Percentiles rank a stretch among this genome's conserved stretches.
phyloP scores from a whole-genome alignment of 1,284 basidiomycete species.

The Ceratobasidium sp. region DNA sequence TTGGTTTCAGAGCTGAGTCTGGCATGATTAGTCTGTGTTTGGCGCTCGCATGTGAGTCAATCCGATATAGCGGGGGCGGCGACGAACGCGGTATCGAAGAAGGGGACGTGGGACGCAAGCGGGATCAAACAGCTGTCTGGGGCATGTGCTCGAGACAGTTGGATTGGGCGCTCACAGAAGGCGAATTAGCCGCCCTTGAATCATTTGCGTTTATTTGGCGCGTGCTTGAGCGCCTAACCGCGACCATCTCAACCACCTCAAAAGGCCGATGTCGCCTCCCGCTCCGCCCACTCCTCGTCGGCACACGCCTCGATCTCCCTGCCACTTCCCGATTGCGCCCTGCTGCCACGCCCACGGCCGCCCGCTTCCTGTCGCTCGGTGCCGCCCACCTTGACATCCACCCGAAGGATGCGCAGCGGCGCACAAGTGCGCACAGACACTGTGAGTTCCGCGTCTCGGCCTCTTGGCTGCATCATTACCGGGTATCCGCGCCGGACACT shows the following conservation, averaged over 20 bases:
- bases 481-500: neutral
- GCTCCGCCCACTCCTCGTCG: constrained; percentile 5
- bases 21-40: constrained; percentile 11
- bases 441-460: constrained; percentile 10
- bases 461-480: neutral
- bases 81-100: neutral
- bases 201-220: neutral
- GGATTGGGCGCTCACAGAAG: constrained; percentile 8
- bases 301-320: neutral
- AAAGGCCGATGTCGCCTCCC: constrained; percentile 8
- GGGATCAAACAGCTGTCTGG: constrained; percentile 16
- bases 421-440: constrained; percentile 13
- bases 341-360: neutral
- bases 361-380: neutral
- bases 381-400: neutral
- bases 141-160: constrained; percentile 7
- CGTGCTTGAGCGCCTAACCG: constrained; percentile 13
- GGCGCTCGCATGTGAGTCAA: constrained; percentile 9
- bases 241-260: neutral
- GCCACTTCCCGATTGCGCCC: neutral
- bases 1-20: constrained; percentile 7
- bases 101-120: neutral
- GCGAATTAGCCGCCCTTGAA: constrained; percentile 2
- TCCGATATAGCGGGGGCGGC: too few species aligned
- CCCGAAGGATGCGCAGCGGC: constrained; percentile 19